Base-by-base conservation (phyloP, 257 asterid genomes). In the Plantago major region DNA sequence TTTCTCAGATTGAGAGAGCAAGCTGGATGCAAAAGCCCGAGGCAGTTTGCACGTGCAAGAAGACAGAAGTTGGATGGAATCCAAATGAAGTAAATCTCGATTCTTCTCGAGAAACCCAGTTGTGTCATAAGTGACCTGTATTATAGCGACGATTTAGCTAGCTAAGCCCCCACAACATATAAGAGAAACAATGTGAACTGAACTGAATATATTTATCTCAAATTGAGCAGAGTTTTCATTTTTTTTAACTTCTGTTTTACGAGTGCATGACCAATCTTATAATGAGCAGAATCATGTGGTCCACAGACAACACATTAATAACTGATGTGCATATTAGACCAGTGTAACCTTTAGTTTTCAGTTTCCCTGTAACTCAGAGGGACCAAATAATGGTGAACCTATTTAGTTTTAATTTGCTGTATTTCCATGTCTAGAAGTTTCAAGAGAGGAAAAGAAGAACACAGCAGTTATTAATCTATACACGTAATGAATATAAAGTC, bases 81-180 rank as follows among this genome's bases (percentile, higher is more conserved):
- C 97, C 81, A 83, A 55, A 81, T 89, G 91, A 67, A 93, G 84
- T 70, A 85, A 79, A 79, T 93, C 99, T 46, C 99, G 85, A 68
- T 93, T 93, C 85, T 93, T 93, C 86, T 93, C 99, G 11, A 89
- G 97, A 70, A 93, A 93, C 33, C 95, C 95, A 51, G 88, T 79
- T 11, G 99, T 80, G 66, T 93, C 96, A 61, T 93, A 89, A 8
- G 84, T 82, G 65, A 89, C 99, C 99, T 93, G 82, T 75, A 53
- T 76, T 52, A 45, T 22, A 68, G 45, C 37, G 56, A 58, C 49
- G 42, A 67, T 51, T 52, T 40, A 60, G 59, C n/a, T 15, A 61
- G 59, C 13, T 15, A 61, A 65, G 58, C 16, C 66, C 26, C 28
- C 58, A 57, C 12, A 30, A 28, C 50, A 55, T 8, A 40, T 1